Evolutionary conservation across 306 rosid species (phyloP), one percentile per base, ranked within the genome.

Genomic region (Vigna trinervia): DNA sequence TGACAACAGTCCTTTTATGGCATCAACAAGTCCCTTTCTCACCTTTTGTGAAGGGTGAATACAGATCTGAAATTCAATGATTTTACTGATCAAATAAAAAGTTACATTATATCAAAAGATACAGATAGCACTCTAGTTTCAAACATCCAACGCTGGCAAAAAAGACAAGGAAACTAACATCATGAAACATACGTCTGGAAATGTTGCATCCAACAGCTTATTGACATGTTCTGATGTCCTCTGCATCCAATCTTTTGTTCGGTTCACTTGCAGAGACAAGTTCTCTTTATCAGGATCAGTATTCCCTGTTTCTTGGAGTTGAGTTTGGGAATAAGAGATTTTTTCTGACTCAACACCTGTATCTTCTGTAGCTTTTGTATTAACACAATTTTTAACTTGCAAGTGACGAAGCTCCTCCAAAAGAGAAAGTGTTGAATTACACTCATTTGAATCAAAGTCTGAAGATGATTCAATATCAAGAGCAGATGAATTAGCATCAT

Each of bases 21-120:
- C 91, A 81, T 90, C 90, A 71, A 90, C 85, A 67, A 94, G 94
- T 83, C 93, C 96, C 75, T 77, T 85, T 88, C 98, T 90, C 89
- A 92, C 95, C 80, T 83, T 94, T 71, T 83, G 85, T 20, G 93
- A 84, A 63, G 90, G 91, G 87, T 94, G 98, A 76, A 87, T 84
- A 86, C 96, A 90, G 60, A 94, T 88, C 98, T 94, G 90, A 84
- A 74, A 83, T 68, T 68, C 77, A 86, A 84, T 58, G 36, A 76
- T 71, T 84, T 82, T 65, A 81, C 26, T 32, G 57, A 75, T 82
- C 59, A 69, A 67, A 54, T 58, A 45, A 75, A 73, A n/a, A 60
- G 68, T 56, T 78, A 72, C 4, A 22, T 26, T 51, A 17, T 13
- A 54, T 54, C 56, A 46, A 78, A 69, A 17, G 58, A 62, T 23